Percentiles rank a stretch among this genome's conserved stretches.
phyloP scores from a whole-genome alignment of 2,329 filamentous ascomycete genomes.

The Colletotrichum liaoningense region DNA sequence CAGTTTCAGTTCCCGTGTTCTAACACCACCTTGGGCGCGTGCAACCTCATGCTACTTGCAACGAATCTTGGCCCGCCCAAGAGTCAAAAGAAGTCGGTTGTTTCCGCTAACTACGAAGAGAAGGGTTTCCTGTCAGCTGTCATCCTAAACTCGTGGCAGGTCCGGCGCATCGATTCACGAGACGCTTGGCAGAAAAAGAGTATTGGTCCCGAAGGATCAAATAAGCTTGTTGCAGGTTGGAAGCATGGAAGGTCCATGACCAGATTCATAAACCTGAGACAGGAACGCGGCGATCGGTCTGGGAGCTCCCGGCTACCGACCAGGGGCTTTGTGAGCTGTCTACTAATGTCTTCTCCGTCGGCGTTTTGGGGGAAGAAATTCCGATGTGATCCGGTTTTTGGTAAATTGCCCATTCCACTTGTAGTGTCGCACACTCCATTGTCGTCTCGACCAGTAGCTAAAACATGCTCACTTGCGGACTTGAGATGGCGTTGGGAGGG shows the following conservation, averaged over 20 bases:
- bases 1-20: conserved; percentile 6
- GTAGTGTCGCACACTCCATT: background rate
- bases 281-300: background rate
- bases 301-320: background rate
- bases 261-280: background rate
- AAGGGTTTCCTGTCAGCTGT: conserved; percentile 28
- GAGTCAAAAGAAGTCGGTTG: background rate
- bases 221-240: conserved; percentile 17
- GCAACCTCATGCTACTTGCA: background rate
- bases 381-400: conserved; percentile 23
- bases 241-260: background rate
- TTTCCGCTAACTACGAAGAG: conserved; percentile 4
- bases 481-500: background rate
- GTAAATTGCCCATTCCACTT: conserved; percentile 15
- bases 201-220: background rate
- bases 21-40: background rate
- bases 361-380: background rate
- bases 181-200: conserved; percentile 7
- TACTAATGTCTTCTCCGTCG: background rate
- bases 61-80: background rate
- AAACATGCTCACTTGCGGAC: conserved; percentile 22
- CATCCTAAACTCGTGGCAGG: conserved; percentile 23
- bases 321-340: background rate
- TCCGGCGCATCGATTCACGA: conserved; percentile 3
- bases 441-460: conserved; percentile 6